Conservation (phyloP, 164 flowering plant genomes). For the Buxus sempervirens region DNA sequence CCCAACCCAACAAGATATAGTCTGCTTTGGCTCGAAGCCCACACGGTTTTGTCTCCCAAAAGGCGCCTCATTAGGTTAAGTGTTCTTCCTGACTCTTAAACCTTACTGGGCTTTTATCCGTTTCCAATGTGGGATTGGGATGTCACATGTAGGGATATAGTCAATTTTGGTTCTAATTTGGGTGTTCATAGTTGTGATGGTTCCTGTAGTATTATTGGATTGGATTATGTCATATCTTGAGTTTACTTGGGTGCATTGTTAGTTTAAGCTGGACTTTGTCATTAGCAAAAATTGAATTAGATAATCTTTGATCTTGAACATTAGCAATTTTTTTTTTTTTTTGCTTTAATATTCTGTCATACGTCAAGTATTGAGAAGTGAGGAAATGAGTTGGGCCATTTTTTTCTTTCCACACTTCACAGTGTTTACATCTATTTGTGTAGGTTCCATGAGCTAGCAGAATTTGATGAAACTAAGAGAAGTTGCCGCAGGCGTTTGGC, state of each 20-base stretch:
- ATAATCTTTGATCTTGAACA: not conserved
- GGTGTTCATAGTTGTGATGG: not conserved
- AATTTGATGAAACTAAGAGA: conserved; percentile 48
- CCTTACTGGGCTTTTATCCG: too few species aligned
- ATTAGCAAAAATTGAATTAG: not conserved
- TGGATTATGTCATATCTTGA: not conserved
- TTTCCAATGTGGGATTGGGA: too few species aligned
- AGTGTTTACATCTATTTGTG: not conserved
- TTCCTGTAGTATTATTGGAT: not conserved
- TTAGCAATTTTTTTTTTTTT: too few species aligned
- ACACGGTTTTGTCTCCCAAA: too few species aligned
- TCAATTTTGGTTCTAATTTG: not conserved
- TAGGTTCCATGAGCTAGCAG: conserved; percentile 50
- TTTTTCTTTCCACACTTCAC: not conserved
- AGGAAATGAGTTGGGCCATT: too few species aligned
- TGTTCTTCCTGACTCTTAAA: too few species aligned
- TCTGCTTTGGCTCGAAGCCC: too few species aligned
- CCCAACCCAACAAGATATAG: too few species aligned
- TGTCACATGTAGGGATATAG: not conserved
- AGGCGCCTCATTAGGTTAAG: too few species aligned
- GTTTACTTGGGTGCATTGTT: not conserved
- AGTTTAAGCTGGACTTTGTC: not conserved
- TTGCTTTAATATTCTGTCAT: too few species aligned
- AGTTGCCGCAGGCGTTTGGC: conserved; percentile 50
- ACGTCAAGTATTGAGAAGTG: not conserved